These are phyloP conservation scores for Fusarium xyrophilum DNA, from an alignment of 2,329 filamentous ascomycete genomes.

Conservation along the genomic window DNA sequence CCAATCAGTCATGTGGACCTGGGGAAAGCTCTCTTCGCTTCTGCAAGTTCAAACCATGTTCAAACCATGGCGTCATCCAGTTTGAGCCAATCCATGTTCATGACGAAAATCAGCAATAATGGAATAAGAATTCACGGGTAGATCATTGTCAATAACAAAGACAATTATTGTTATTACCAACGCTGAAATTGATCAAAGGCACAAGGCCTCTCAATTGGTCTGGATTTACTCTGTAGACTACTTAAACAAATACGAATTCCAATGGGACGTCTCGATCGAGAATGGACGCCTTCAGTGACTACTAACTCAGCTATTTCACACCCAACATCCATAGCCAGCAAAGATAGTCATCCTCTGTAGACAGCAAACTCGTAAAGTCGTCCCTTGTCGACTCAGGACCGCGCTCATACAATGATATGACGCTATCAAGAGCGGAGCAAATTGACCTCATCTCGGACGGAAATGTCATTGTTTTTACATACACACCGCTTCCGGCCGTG, in stretches of 20 bases:
- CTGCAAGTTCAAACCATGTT: conserved; percentile 26
- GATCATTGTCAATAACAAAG: background rate
- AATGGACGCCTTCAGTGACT: conserved; percentile 12
- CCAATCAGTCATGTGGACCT: conserved; percentile 1
- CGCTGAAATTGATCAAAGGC: background rate
- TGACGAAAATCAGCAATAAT: conserved; percentile 21
- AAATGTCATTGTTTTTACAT: conserved; percentile 26
- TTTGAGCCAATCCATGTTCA: conserved; percentile 24
- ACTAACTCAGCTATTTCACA: background rate
- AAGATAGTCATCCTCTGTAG: background rate
- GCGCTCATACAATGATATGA: conserved; percentile 9
- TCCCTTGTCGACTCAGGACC: conserved; percentile 9
- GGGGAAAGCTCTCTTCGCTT: conserved; percentile 30
- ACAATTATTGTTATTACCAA: background rate
- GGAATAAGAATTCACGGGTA: conserved; percentile 10
- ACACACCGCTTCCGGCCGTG: conserved; percentile 27
- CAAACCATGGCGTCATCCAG: conserved; percentile 22
- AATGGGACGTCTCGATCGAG: conserved; percentile 3
- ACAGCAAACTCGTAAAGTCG: background rate
- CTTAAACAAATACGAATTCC: conserved; percentile 20
- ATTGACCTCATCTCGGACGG: conserved; percentile 29
- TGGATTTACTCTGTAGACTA: conserved; percentile 4
- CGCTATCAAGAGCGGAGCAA: conserved; percentile 23
- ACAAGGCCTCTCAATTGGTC: background rate
- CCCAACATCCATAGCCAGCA: background rate